Conservation (phyloP, 2,329 filamentous ascomycete genomes). For the Sphaceloma murrayae region DNA sequence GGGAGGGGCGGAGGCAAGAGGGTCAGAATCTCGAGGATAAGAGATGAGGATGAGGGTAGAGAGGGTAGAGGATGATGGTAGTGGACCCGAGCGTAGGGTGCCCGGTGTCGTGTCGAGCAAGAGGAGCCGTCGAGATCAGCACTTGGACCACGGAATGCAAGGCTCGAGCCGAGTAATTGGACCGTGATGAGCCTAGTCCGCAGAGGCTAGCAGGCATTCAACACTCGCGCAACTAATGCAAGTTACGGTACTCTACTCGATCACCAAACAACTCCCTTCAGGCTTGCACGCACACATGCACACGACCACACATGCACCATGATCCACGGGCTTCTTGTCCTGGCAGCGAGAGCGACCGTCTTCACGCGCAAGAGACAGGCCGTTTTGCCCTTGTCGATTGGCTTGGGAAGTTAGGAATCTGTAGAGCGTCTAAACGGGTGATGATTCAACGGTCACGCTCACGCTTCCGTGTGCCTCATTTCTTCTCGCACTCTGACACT, state of each 20-base stretch:
- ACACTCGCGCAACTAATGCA: no score
- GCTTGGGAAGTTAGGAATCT: constrained; percentile 12
- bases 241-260: no score
- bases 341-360: no score
- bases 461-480: no score
- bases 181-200: constrained; percentile 13
- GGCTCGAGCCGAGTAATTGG: constrained; percentile 15
- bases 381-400: constrained; percentile 13
- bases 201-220: neutral
- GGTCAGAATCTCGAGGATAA: constrained; percentile 9
- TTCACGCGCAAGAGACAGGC: constrained; percentile 3
- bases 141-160: constrained; percentile 14
- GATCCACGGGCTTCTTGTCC: no score
- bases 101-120: constrained; percentile 12
- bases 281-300: no score
- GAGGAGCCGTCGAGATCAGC: constrained; percentile 15
- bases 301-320: neutral
- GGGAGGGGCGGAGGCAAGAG: neutral
- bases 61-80: constrained; percentile 5
- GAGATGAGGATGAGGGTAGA: neutral
- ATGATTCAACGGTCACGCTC: constrained; percentile 5
- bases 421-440: constrained; percentile 9
- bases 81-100: constrained; percentile 4
- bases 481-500: no score
- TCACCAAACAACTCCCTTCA: no score